Evolutionary conservation across 169 alveolate species (phyloP).

Genomic region (Plasmodium inui): DNA sequence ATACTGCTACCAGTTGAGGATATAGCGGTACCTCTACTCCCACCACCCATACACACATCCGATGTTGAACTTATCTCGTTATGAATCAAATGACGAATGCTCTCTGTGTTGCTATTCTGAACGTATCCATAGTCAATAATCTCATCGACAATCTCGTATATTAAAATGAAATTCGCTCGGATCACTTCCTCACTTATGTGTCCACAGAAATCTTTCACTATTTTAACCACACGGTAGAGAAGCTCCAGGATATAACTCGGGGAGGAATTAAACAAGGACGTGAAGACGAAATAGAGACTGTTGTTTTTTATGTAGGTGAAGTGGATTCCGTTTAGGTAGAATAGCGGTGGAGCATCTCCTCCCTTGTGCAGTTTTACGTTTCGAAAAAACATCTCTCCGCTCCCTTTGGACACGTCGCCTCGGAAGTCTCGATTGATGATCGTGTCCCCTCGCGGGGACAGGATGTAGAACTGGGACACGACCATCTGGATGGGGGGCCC

Average conservation of each 20-base stretch:
- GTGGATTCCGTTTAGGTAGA: slow-evolving; percentile 90
- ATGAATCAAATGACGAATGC: slow-evolving; percentile 88
- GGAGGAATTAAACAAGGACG: slow-evolving; percentile 92
- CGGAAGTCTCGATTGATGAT: slow-evolving; percentile 93
- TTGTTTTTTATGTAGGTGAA: slow-evolving; percentile 89
- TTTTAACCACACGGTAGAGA: slow-evolving; percentile 89
- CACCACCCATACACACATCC: neutral
- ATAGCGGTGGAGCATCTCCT: slow-evolving; percentile 87
- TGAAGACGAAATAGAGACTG: slow-evolving; percentile 92
- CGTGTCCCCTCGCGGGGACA: slow-evolving; percentile 96
- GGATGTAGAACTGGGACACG: slow-evolving; percentile 92
- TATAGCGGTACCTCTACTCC: neutral
- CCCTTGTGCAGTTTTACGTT: slow-evolving; percentile 90
- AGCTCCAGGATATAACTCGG: slow-evolving; percentile 95
- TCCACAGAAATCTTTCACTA: slow-evolving; percentile 96
- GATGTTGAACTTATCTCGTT: slow-evolving; percentile 45
- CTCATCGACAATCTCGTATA: slow-evolving; percentile 98
- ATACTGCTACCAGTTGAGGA: neutral
- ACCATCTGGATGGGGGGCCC: slow-evolving; percentile 68
- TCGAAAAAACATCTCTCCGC: slow-evolving; percentile 94
- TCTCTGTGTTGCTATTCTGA: slow-evolving; percentile 94
- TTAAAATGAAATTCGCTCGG: slow-evolving; percentile 95
- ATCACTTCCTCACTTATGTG: slow-evolving; percentile 97
- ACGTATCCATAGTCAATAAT: slow-evolving; percentile 96
- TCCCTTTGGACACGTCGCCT: slow-evolving; percentile 89